These are phyloP conservation scores for Saccharomycopsis hybrid DNA, from an alignment of 1,139 yeast species.

Conservation along the genomic window DNA sequence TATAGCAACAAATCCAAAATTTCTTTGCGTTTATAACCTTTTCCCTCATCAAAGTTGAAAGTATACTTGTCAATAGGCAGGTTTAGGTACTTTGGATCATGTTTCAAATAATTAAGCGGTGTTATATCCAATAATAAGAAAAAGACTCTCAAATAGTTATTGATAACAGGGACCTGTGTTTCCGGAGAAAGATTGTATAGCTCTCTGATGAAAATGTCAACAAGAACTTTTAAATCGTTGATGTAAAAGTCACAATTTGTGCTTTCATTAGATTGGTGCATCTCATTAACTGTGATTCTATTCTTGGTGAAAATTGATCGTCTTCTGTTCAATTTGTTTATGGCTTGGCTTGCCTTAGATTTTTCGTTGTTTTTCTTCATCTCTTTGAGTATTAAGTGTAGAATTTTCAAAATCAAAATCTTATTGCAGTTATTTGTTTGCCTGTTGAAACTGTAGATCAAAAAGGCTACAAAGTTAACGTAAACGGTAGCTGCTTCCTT, in stretches of 20 bases:
- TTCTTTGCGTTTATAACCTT: conserved; percentile 19
- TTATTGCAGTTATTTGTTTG: conserved; percentile 46
- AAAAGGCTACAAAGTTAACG: conserved; percentile 28
- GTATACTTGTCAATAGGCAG: conserved; percentile 2
- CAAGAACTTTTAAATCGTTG: conserved; percentile 50
- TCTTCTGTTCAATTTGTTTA: background rate
- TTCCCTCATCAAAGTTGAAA: conserved; percentile 8
- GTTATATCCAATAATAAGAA: conserved; percentile 35
- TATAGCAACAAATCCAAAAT: conserved; percentile 18
- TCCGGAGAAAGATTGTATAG: conserved; percentile 39
- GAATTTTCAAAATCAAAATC: conserved; percentile 47
- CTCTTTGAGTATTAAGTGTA: conserved; percentile 44
- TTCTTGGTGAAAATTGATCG: conserved; percentile 6
- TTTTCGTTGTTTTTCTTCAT: conserved; percentile 6
- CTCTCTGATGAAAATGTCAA: conserved; percentile 52
- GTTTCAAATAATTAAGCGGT: conserved; percentile 14
- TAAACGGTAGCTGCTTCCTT: conserved; percentile 21
- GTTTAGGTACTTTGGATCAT: conserved; percentile 1
- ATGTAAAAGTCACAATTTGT: conserved; percentile 29
- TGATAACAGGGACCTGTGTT: conserved; percentile 36
- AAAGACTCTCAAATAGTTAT: conserved; percentile 47
- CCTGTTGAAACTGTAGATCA: conserved; percentile 42
- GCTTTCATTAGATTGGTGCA: too few species aligned
- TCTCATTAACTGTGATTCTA: background rate
- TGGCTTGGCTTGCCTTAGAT: background rate